A percentile compares a stretch with the other conserved stretches of the same genome.
These are phyloP conservation scores for Diaporthe amygdali DNA, from an alignment of 2,329 filamentous ascomycete species.

Conservation along the genomic window DNA sequence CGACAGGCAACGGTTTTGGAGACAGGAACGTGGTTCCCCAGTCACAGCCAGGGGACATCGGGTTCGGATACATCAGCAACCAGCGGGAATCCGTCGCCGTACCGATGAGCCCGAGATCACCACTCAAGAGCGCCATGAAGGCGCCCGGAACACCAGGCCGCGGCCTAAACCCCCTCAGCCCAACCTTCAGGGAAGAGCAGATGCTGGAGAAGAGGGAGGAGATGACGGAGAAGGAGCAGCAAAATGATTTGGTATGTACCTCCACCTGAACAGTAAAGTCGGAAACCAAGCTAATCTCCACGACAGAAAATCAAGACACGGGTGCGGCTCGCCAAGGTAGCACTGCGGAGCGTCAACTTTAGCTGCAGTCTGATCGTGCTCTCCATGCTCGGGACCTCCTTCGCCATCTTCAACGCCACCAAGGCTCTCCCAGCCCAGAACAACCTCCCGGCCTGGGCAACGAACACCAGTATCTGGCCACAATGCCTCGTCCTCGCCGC, in stretches of 20 bases:
- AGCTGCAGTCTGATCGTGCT: conserved; percentile 95
- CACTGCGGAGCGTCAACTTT: conserved; percentile 95
- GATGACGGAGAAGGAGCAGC: conserved; percentile 84
- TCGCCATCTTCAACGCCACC: conserved; percentile 92
- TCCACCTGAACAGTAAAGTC: too few species aligned
- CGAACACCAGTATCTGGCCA: conserved; percentile 82
- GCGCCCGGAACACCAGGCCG: conserved; percentile 82
- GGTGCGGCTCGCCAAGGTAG: conserved; percentile 91
- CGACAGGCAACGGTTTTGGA: conserved; percentile 30
- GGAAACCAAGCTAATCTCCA: conserved; percentile 32
- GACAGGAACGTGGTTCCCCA: conserved; percentile 63
- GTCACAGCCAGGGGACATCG: conserved; percentile 82
- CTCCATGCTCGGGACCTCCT: conserved; percentile 85
- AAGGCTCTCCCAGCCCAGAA: conserved; percentile 76
- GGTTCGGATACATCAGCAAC: conserved; percentile 86
- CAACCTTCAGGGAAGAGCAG: conserved; percentile 89
- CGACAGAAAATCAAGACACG: conserved; percentile 86
- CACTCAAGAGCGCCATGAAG: conserved; percentile 89
- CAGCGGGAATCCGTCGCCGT: conserved; percentile 62
- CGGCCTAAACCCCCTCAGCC: conserved; percentile 81
- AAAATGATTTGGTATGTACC: conserved; percentile 79
- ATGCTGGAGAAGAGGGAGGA: conserved; percentile 84
- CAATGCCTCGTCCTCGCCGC: conserved; percentile 84
- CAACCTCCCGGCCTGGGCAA: conserved; percentile 84
- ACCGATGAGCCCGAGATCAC: conserved; percentile 74